These are phyloP conservation scores for Mycothermus thermophilus DNA, from an alignment of 495 filamentous ascomycete species.

Conservation along the genomic window DNA sequence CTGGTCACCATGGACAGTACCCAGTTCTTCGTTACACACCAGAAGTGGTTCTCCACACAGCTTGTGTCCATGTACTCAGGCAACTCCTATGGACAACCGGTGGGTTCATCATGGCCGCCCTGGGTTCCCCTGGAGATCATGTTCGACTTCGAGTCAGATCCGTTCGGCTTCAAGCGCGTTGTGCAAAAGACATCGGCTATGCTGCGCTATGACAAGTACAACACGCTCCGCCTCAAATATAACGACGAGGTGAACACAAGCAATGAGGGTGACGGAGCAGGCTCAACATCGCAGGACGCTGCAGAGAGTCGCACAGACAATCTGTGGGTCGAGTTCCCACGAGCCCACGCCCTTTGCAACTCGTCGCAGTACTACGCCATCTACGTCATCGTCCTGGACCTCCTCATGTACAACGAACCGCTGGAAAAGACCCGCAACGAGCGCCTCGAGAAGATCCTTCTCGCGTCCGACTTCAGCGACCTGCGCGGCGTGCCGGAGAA, in stretches of 20 bases:
- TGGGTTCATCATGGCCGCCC: slow-evolving; percentile 81
- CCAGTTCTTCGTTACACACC: slow-evolving; percentile 93
- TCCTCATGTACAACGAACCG: slow-evolving; percentile 89
- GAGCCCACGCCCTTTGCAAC: slow-evolving; percentile 83
- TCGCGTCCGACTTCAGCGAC: slow-evolving; percentile 98
- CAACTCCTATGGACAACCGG: slow-evolving; percentile 76
- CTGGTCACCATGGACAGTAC: slow-evolving; percentile 88
- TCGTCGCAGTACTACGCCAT: slow-evolving; percentile 93
- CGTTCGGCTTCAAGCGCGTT: slow-evolving; percentile 89
- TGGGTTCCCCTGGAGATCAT: slow-evolving; percentile 97
- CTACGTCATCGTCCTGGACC: slow-evolving; percentile 91
- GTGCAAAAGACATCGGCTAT: slow-evolving; percentile 90
- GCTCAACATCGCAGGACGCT: slow-evolving; percentile 33
- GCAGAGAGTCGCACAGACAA: slow-evolving; percentile 77
- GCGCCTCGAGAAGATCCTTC: slow-evolving; percentile 93
- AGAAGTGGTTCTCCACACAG: slow-evolving; percentile 66
- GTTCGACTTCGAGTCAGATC: slow-evolving; percentile 85
- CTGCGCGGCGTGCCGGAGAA: slow-evolving; percentile 85
- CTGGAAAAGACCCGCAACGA: slow-evolving; percentile 90
- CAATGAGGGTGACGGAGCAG: slow-evolving; percentile 24
- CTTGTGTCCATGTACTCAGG: slow-evolving; percentile 87
- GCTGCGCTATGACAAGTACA: slow-evolving; percentile 94
- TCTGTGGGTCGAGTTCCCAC: slow-evolving; percentile 91
- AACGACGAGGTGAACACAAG: slow-evolving; percentile 79
- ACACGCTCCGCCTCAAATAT: slow-evolving; percentile 91